Evolutionary conservation across 305 asterid species (phyloP).

Genomic region (Fraxinus paxiana): DNA sequence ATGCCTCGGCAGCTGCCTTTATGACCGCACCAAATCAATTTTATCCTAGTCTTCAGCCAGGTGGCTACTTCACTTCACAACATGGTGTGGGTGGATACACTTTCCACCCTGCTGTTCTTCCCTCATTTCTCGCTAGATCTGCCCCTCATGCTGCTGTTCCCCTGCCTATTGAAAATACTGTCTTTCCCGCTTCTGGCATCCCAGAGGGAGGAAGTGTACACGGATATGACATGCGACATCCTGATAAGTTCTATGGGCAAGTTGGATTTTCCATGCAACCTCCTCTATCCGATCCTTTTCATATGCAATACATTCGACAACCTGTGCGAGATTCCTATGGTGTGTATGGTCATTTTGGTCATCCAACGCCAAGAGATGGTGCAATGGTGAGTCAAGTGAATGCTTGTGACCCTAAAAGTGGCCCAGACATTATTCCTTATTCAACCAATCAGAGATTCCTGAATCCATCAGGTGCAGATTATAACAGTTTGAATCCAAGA

Average conservation of each 20-base stretch:
- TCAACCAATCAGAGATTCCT: conserved; percentile 37
- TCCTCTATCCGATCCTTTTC: conserved; percentile 39
- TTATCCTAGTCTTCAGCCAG: conserved; percentile 40
- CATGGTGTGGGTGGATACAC: conserved; percentile 48
- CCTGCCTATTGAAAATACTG: conserved; percentile 31
- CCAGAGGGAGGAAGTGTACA: conserved; percentile 39
- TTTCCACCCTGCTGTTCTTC: conserved; percentile 41
- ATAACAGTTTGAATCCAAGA: conserved; percentile 35
- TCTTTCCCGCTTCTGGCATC: conserved; percentile 31
- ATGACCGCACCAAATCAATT: conserved; percentile 45
- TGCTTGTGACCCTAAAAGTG: conserved; percentile 34
- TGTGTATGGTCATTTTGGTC: conserved; percentile 40
- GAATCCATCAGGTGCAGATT: conserved; percentile 29
- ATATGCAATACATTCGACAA: conserved; percentile 52
- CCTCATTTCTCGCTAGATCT: conserved; percentile 54
- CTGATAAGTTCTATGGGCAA: conserved; percentile 47
- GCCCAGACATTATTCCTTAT: conserved; percentile 29
- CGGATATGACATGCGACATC: conserved; percentile 39
- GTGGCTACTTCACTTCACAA: conserved; percentile 55
- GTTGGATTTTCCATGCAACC: conserved; percentile 50
- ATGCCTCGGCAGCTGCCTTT: conserved; percentile 50
- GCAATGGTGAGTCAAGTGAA: conserved; percentile 34
- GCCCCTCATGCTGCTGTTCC: conserved; percentile 44
- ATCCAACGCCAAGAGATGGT: conserved; percentile 34
- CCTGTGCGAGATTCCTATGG: conserved; percentile 41